Evolutionary conservation across 352 stramenopile species (phyloP).

Genomic region (Phytophthora pistaciae): DNA sequence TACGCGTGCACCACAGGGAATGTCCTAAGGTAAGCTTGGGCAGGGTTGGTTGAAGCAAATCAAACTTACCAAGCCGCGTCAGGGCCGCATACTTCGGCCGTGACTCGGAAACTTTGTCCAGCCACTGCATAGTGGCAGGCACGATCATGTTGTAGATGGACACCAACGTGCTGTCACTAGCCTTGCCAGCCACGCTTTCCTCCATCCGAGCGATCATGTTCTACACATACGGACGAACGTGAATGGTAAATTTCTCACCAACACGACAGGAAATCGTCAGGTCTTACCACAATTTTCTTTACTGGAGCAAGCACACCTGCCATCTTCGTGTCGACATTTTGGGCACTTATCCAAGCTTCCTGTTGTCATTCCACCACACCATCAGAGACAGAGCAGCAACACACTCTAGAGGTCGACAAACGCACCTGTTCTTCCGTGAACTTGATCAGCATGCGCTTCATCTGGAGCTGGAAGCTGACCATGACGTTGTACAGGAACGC

Average conservation of each 20-base stretch:
- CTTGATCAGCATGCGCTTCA: conserved; percentile 83
- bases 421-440: conserved; percentile 77
- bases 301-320: conserved; percentile 71
- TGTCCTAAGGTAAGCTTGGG: background rate
- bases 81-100: conserved; percentile 78
- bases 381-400: background rate
- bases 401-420: background rate
- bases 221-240: conserved; percentile 17
- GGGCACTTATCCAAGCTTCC: conserved; percentile 72
- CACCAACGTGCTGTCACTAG: conserved; percentile 60
- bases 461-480: conserved; percentile 81
- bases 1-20: conserved; percentile 2
- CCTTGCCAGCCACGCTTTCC: conserved; percentile 67
- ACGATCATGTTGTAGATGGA: conserved; percentile 78
- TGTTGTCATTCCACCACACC: conserved; percentile 19
- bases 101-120: conserved; percentile 70
- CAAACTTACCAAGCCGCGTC: conserved; percentile 56
- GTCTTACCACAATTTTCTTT: conserved; percentile 66
- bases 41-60: background rate
- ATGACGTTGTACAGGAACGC: conserved; percentile 78
- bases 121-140: conserved; percentile 69
- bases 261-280: background rate
- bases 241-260: background rate
- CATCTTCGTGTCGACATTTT: conserved; percentile 78
- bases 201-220: conserved; percentile 69